phyloP scores from a whole-genome alignment of 2,329 filamentous ascomycete genomes.

The Rachicladosporium sp. region DNA sequence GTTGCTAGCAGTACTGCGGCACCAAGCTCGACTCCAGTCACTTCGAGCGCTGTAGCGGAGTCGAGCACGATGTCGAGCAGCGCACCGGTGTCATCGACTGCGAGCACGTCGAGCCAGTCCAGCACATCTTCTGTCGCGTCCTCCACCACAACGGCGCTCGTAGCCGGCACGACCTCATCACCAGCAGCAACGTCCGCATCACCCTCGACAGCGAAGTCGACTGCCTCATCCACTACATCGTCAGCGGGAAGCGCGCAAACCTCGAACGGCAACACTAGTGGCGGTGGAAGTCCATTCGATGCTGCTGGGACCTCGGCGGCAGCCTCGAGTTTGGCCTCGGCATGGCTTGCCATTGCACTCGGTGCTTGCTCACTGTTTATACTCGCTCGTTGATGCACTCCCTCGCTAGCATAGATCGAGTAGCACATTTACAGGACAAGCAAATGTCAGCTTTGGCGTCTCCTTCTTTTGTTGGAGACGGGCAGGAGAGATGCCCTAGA shows the following conservation, averaged over 20 bases:
- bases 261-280: conserved; percentile 23
- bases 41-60: conserved; percentile 7
- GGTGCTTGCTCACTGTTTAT: conserved; percentile 1
- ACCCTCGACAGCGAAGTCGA: conserved; percentile 1
- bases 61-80: conserved; percentile 7
- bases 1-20: conserved; percentile 8
- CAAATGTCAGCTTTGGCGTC: no score
- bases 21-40: conserved; percentile 9
- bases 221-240: conserved; percentile 2
- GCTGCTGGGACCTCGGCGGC: conserved; percentile 10
- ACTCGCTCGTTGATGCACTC: no score
- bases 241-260: conserved; percentile 18
- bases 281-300: conserved; percentile 36
- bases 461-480: no score
- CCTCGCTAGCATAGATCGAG: no score
- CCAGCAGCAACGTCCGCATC: conserved; percentile 1
- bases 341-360: not conserved
- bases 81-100: not conserved
- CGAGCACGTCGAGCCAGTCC: conserved; percentile 5
- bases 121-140: conserved; percentile 5
- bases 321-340: conserved; percentile 2
- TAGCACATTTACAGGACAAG: no score
- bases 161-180: conserved; percentile 10
- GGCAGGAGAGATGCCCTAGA: no score
- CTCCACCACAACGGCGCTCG: conserved; percentile 5